Evolutionary conservation across 768 basidiomycete genomes (phyloP), one percentile per base, ranked within the genome.

Genomic region (Phlebiopsis flavidoalba): DNA sequence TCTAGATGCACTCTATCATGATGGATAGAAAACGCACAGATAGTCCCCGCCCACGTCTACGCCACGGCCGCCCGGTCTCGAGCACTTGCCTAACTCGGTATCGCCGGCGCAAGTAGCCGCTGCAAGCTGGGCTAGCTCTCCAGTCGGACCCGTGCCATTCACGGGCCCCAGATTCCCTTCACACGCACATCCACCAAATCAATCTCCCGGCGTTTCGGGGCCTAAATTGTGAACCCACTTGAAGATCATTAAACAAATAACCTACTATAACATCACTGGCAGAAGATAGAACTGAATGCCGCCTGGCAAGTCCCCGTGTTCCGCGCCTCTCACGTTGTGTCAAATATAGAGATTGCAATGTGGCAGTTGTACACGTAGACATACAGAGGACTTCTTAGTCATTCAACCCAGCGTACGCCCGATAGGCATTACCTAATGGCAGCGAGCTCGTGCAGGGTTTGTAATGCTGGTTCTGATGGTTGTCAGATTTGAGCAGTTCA

Each of bases 61-160:
- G 26, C 81, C 82, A 52, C 74, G 81, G 11, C 19, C 60, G 53
- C 43, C 57, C n/a, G 57, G 31, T 1, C 8, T 37, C 6, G 35
- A 19, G 17, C 26, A 8, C 22, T 19, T 26, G 22, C 57, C 22
- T 15, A 7, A 26, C 31, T 33, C 35, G 37, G 10, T 33, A 5
- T 35, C 48, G 15, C 35, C 40, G 2, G 31, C 91, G 89, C 45
- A 81, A 72, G 12, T 64, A 31, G 75, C 92, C 92, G 80, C 89
- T 87, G 61, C 83, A 74, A 54, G 87, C 81, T 53, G 91, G 91
- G 3, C 88, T 87, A 37, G 92, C 76, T 75, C 92, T 91, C 87
- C 89, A 2, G 11, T 59, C 2, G 40, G 40, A 43, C 50, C 58
- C 10, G n/a, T 55, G 37, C 19, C 54, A 5, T 55, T 55, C 54